Base-by-base conservation (phyloP, 2,329 filamentous ascomycete species). In the Cryphonectria radicalis region DNA sequence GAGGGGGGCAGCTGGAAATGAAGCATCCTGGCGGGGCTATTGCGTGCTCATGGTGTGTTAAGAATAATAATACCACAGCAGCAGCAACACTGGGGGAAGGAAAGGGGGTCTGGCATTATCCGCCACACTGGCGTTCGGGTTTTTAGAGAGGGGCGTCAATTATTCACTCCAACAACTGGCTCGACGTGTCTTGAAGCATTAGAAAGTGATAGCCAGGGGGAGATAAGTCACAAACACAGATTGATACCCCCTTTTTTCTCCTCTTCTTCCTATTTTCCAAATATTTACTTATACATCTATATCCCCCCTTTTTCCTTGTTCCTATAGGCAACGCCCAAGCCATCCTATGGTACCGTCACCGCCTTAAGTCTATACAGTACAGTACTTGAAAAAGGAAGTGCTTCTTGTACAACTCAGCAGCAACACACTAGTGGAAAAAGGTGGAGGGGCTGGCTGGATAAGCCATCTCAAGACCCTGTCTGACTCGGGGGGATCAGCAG, bases 71-170 rank as follows among this genome's bases (percentile, higher is more conserved):
- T 17, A 46, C 22, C 43, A 43, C 8, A 37, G 53, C 60, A 37
- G 53, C 60, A 37, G 28, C 60, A 50, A 40, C 55, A 35, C 32
- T 67, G n/a, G 32, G 53, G 60, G 22, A 42, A 53, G 65, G 40
- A 22, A 22, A 59, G 4, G 70, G 67, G 70, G 66, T 67, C 63
- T 70, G 63, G 67, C 70, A 72, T 63, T 37, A 63, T 67, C 60
- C 63, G 67, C 62, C 55, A 50, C 46, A 50, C 63, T 19, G 70
- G 66, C 66, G 70, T 71, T 65, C 32, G 35, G 59, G 19, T 62
- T 3, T 60, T 40, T 42, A 42, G 46, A 43, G 40, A 7, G 46
- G 46, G 46, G 6, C 22, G 22, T 50, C 22, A 22, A 50, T 50
- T 50, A 3, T 50, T 50, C 7, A 50, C 17, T 25, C 64, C 35